Conservation (phyloP, 2,329 filamentous ascomycete genomes). For the Hysterium pulicare region DNA sequence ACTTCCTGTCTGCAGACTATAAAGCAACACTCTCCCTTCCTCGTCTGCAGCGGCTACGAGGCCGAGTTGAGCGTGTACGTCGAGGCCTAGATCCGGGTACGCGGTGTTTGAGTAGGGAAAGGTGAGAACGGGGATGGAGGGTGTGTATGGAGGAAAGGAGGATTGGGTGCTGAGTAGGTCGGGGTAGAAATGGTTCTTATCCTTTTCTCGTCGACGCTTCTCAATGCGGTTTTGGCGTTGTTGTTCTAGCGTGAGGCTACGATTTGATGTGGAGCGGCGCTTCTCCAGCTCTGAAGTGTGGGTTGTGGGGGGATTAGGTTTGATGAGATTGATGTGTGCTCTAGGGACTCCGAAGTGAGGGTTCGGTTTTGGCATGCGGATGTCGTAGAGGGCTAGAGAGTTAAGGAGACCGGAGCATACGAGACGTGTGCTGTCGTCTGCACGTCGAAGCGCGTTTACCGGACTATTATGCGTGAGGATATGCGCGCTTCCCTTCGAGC, state of each 20-base stretch:
- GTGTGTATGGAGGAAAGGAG: neutral
- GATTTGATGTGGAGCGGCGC: too few relatives aligned
- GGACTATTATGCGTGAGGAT: conserved; percentile 25
- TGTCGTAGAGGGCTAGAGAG: conserved; percentile 29
- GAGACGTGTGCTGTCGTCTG: conserved; percentile 24
- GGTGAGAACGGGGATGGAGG: conserved; percentile 24
- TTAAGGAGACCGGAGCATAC: conserved; percentile 26
- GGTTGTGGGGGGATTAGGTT: too few relatives aligned
- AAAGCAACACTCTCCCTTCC: conserved; percentile 19
- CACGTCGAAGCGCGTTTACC: conserved; percentile 19
- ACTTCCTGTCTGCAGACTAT: conserved; percentile 32
- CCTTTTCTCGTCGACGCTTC: too few relatives aligned
- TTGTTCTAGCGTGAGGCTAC: too few relatives aligned
- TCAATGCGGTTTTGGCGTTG: too few relatives aligned
- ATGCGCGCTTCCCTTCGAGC: conserved; percentile 20
- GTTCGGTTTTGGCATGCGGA: conserved; percentile 20
- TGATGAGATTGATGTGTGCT: too few relatives aligned
- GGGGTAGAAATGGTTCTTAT: too few relatives aligned
- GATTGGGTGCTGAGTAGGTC: conserved; percentile 6
- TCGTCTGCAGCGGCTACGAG: conserved; percentile 33
- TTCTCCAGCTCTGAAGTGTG: too few relatives aligned
- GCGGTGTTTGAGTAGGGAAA: conserved; percentile 26
- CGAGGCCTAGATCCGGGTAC: conserved; percentile 24
- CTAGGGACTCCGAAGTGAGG: too few relatives aligned
- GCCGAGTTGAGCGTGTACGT: conserved; percentile 25